Conservation (phyloP, 768 basidiomycete genomes). For the Baorangia bicolor region DNA sequence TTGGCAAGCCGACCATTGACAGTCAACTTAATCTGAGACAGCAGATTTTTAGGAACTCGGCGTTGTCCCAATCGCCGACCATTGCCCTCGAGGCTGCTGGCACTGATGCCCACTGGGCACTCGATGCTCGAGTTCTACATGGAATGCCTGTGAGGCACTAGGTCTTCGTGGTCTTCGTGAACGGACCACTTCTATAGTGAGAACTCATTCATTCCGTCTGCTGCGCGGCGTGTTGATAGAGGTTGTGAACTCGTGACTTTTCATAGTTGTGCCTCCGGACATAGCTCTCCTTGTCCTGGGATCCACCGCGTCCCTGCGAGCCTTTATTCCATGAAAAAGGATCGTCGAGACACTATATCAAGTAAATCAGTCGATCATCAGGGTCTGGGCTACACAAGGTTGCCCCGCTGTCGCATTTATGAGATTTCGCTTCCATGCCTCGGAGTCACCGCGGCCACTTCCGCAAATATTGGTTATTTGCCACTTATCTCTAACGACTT, state of each 20-base stretch:
- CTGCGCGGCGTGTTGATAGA: not conserved
- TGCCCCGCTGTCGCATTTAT: not conserved
- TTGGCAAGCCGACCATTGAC: not conserved
- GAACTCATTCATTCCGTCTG: not conserved
- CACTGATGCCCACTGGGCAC: too few species aligned
- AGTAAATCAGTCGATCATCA: not conserved
- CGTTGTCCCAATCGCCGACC: not conserved
- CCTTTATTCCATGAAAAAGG: not conserved
- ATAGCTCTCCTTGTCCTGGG: not conserved
- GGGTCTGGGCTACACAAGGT: not conserved
- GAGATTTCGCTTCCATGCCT: not conserved
- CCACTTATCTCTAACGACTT: too few species aligned
- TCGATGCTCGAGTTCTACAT: not conserved
- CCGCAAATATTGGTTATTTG: too few species aligned
- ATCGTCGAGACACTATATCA: not conserved
- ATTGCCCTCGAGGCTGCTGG: not conserved
- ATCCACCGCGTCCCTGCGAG: too few species aligned
- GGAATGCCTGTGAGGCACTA: not conserved
- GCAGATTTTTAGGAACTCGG: not conserved
- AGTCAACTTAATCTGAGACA: too few species aligned
- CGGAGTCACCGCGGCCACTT: too few species aligned
- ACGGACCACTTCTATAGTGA: not conserved
- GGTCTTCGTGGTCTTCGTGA: conserved; percentile 1
- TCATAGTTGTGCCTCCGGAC: not conserved
- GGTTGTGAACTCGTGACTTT: too few species aligned